A percentile compares a stretch with the other conserved stretches of the same genome.
Evolutionary conservation across 805 yeast species (phyloP).

Genomic region (Hanseniaspora jakobsenii): DNA sequence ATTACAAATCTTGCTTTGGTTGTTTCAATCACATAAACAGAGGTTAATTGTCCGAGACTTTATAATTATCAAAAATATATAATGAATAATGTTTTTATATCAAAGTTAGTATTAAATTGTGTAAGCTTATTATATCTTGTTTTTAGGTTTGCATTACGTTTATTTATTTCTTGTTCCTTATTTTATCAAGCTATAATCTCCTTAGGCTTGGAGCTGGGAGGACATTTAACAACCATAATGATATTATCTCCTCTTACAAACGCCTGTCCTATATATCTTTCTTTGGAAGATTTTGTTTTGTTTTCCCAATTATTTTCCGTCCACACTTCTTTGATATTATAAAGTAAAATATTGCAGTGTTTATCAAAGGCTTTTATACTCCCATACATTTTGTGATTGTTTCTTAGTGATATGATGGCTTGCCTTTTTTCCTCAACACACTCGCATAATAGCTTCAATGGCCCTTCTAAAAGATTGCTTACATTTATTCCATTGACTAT

Average conservation of each 20-base stretch:
- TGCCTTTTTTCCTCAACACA: slow-evolving; percentile 66
- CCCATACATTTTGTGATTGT: slow-evolving; percentile 83
- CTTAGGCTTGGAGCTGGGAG: too few relatives aligned
- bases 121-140: too few relatives aligned
- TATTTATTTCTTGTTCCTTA: neutral
- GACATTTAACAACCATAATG: slow-evolving; percentile 57
- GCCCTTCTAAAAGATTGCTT: slow-evolving; percentile 39
- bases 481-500: slow-evolving; percentile 25
- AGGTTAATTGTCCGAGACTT: too few relatives aligned
- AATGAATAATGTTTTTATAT: too few relatives aligned
- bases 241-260: slow-evolving; percentile 94
- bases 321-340: slow-evolving; percentile 75
- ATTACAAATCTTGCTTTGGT: too few relatives aligned
- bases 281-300: slow-evolving; percentile 40
- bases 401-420: slow-evolving; percentile 78
- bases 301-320: slow-evolving; percentile 58
- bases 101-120: too few relatives aligned
- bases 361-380: slow-evolving; percentile 90
- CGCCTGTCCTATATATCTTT: slow-evolving; percentile 76
- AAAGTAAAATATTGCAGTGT: slow-evolving; percentile 86
- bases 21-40: too few relatives aligned
- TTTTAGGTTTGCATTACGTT: neutral
- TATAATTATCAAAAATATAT: too few relatives aligned
- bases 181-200: too few relatives aligned
- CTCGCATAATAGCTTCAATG: slow-evolving; percentile 74